Evolutionary conservation across 2,329 filamentous ascomycete genomes (phyloP), one percentile per base, ranked within the genome.

Genomic region (Cercospora sojina): DNA sequence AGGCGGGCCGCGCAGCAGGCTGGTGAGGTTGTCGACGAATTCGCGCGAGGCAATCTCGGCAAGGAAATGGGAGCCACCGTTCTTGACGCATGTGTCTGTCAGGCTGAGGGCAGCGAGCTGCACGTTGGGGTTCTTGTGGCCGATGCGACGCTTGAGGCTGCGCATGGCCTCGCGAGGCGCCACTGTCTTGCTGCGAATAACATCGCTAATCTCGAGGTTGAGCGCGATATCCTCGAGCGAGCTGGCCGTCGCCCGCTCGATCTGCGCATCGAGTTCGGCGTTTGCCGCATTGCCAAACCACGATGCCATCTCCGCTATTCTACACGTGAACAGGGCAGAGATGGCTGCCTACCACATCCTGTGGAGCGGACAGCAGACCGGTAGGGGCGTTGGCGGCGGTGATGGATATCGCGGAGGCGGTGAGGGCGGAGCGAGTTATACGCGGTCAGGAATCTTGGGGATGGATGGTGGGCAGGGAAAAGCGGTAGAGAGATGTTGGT

Each of bases 121-220:
- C 38, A 95, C 90, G 79, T 99, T 99, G 38, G 95, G 95, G 77
- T 99, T 99, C 84, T 93, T 96, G 84, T 97, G 93, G 80, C 92
- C 93, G 83, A 99, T 93, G 78, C 95, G 90, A 77, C 88, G 88
- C 83, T 97, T 98, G 75, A 99, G 83, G 51, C 92, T 94, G 78
- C 93, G 91, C 95, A 99, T 99, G 69, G 95, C 95, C 80, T 99
- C 95, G 80, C 94, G 97, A 62, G 95, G 94, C 79, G 93, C 93
- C 59, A 99, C 94, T 18, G 93, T 96, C 83, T 98, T 98, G 76
- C 93, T 98, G 74, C 95, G 88, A 79, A 99, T 97, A 74, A 96
- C 85, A 82, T 99, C 95, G 79, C 94, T 97, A 74, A 99, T 98
- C 81, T 99, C 95, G 76, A 99, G 89, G 79, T 98, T 98, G 73